Evolutionary conservation across 192 early-diverging fungal species (phyloP).

Genomic region (Coemansia sp.): DNA sequence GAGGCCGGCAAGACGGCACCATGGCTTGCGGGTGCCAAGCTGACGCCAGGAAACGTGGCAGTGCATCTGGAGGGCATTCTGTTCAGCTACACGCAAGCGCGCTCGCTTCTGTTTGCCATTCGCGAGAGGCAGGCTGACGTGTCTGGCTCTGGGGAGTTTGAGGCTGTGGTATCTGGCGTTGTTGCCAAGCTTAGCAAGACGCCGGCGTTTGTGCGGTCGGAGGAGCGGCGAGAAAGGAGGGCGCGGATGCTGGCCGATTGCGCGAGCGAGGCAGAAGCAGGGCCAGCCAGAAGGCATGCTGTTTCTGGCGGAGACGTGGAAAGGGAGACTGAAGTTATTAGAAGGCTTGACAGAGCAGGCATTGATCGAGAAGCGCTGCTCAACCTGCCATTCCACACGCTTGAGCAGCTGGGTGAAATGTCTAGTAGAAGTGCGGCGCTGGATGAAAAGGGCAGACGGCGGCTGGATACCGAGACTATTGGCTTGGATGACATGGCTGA

Average conservation of each 20-base stretch:
- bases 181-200: conserved; percentile 15
- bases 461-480: conserved; percentile 15
- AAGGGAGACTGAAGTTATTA: conserved; percentile 12
- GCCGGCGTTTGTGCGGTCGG: conserved; percentile 27
- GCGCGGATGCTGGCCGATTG: conserved; percentile 7
- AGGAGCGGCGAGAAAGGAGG: conserved; percentile 12
- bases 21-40: conserved; percentile 16
- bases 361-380: conserved; percentile 26
- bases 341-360: conserved; percentile 12
- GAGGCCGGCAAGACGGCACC: conserved; percentile 23
- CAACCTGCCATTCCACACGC: conserved; percentile 27
- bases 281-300: not conserved
- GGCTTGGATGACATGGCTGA: conserved; percentile 29
- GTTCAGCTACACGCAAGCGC: conserved; percentile 20
- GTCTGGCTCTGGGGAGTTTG: not conserved
- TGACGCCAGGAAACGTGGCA: conserved; percentile 6
- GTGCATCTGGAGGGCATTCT: conserved; percentile 25
- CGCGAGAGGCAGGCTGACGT: not conserved
- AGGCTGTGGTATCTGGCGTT: not conserved
- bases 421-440: not conserved
- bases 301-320: not conserved
- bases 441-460: not conserved
- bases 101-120: conserved; percentile 25
- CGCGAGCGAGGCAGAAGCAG: not conserved
- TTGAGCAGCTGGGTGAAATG: conserved; percentile 11